Evolutionary conservation across 495 filamentous ascomycete species (phyloP), one percentile per base, ranked within the genome.

Genomic region (Penicillium diatomitis): DNA sequence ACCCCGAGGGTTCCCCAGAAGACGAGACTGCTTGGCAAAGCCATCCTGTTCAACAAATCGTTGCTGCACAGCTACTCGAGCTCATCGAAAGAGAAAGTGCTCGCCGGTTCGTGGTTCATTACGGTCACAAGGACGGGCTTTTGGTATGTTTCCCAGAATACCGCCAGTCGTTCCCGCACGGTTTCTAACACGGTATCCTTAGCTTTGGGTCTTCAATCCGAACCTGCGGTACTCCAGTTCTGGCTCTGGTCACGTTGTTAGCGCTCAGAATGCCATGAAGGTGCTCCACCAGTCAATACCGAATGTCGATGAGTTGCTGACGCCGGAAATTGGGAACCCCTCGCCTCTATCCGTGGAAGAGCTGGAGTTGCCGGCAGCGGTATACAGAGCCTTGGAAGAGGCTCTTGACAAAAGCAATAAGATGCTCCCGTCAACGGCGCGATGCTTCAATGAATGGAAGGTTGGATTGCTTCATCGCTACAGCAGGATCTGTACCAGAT

Each of bases 171-270:
- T 20, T 20, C 20, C 20, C 20, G 20, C 20, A 20, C 20, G 20
- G 20, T 20, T 20, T 20, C 4, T 60, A 68, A 39, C 64, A 54
- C 2, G 44, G 3, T 2, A 44, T 45, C 39, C 32, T 37, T 44
- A 76, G 68, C 62, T 73, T 20, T 90, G 87, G 87, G 72, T 86
- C 8, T 84, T 90, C 53, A 88, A 84, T 48, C 76, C 77, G 12
- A 74, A 84, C 53, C 74, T 89, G 28, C 66, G 71, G 6, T 90
- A 85, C 53, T 77, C 77, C 9, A 79, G 74, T 11, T 74, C 77
- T 0, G 69, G 64, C 32, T 8, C 56, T 4, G 52, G 61, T 1
- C 53, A 64, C 29, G 61, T 48, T 12, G 56, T 71, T 29, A 51
- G 57, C 20, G 55, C 68, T 27, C 68, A 70, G 42, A 65, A 70